phyloP scores from a whole-genome alignment of 2,329 filamentous ascomycete species.

The Colletotrichum nymphaeae region DNA sequence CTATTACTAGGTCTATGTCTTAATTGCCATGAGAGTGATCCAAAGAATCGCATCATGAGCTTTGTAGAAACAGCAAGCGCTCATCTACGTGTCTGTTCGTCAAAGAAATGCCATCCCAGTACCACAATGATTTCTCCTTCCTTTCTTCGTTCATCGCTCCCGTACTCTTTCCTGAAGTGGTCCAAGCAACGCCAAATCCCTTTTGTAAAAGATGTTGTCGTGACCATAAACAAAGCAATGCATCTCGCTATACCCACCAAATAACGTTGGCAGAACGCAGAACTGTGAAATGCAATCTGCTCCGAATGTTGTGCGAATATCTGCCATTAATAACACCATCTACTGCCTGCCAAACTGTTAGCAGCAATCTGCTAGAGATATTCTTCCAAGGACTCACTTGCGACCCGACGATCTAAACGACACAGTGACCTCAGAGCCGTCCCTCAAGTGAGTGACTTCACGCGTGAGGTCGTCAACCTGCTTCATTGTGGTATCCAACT shows the following conservation, averaged over 20 bases:
- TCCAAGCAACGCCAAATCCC: too few species aligned
- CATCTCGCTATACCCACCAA: not conserved
- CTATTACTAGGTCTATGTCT: not conserved
- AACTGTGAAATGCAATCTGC: not conserved
- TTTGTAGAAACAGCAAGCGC: too few species aligned
- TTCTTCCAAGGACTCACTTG: not conserved
- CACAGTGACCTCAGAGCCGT: conserved; percentile 13
- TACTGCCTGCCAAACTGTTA: not conserved
- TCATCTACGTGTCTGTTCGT: too few species aligned
- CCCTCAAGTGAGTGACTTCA: not conserved
- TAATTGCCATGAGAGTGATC: not conserved
- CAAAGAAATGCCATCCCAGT: too few species aligned
- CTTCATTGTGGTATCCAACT: not conserved
- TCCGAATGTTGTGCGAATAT: not conserved
- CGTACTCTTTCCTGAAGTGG: too few species aligned
- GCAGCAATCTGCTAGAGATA: too few species aligned
- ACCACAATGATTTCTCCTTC: too few species aligned
- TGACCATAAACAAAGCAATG: not conserved
- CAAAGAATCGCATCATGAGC: not conserved
- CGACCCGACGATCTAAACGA: conserved; percentile 13
- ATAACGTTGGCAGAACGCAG: not conserved
- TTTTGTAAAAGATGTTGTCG: too few species aligned
- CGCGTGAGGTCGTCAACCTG: conserved; percentile 3
- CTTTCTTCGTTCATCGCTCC: too few species aligned
- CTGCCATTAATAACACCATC: not conserved